These are phyloP conservation scores for Aspergillus sp. DNA, from an alignment of 2,329 filamentous ascomycete genomes.

Conservation along the genomic window DNA sequence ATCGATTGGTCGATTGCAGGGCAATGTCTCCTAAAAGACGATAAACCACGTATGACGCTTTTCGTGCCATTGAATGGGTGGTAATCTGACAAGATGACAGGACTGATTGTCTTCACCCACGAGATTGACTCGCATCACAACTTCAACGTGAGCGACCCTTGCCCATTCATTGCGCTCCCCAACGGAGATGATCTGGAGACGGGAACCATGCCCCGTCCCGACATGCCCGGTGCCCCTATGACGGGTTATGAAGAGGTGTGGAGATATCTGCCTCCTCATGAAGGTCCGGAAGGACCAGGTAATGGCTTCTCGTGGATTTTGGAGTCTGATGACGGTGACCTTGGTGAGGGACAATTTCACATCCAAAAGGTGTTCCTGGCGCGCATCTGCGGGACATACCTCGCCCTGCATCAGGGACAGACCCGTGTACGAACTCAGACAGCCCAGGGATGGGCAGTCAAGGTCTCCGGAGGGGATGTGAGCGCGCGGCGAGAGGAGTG, in stretches of 20 bases:
- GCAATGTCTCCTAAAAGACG: constrained; percentile 27
- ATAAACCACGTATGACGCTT: constrained; percentile 26
- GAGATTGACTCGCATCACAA: constrained; percentile 29
- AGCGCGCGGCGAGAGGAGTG: background rate
- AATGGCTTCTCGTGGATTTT: constrained; percentile 22
- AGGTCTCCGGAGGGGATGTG: background rate
- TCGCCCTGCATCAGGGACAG: background rate
- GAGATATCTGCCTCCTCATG: constrained; percentile 37
- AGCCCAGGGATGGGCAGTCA: background rate
- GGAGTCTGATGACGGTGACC: constrained; percentile 10
- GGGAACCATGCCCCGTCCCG: constrained; percentile 30
- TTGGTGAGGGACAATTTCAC: background rate
- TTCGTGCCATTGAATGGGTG: too few relatives aligned
- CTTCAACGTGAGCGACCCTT: constrained; percentile 27
- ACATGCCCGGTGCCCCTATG: constrained; percentile 22
- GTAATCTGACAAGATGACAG: constrained; percentile 7
- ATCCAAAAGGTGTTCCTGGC: background rate
- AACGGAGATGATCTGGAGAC: constrained; percentile 34
- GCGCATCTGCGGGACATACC: background rate
- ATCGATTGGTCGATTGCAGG: constrained; percentile 40
- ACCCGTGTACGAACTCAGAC: background rate
- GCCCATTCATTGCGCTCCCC: constrained; percentile 27
- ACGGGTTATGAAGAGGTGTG: constrained; percentile 58
- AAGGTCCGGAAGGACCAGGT: constrained; percentile 17
- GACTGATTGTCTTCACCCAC: constrained; percentile 30